Base-by-base conservation (phyloP, 805 yeast genomes). In the Blastobotrys mokoenaii region DNA sequence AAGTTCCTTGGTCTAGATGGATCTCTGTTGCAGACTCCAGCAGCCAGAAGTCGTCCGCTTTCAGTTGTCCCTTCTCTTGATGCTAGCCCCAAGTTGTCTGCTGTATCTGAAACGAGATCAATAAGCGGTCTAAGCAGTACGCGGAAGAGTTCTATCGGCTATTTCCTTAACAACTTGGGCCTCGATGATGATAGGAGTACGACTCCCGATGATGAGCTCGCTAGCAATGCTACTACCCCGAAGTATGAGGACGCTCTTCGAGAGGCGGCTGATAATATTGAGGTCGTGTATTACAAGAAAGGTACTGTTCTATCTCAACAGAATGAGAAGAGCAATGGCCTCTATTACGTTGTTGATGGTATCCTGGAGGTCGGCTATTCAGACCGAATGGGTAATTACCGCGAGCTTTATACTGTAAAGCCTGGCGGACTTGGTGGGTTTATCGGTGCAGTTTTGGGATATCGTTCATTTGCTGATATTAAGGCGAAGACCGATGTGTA, bases 371-470 rank as follows among this genome's bases (percentile, higher is more conserved):
- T 87, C 0, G 66, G 70, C 5, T 73, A 73, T 52, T 58, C 61
- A n/a, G 73, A 70, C 39, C 50, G 55, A 43, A 44, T 49, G 44
- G 40, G 44, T 17, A 46, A 37, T 14, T 49, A 49, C 35, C 40
- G 51, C 7, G 51, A 51, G 5, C 54, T 85, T 1, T 81, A 80
- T 53, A 72, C 79, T 0, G 79, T 87, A 1, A 65, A 72, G 12
- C 70, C 81, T 1, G 97, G 97, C 5, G 93, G 93, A 3, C 62
- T 90, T 12, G 94, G 90, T 0, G 97, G 97, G 0, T 90, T 85
- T 58, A 61, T 90, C 40, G 86, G 95, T 3, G 75, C 94, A 0
- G 62, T 89, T 12, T 73, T 88, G 8, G 93, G 95, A 0, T 78
- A 82, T 50, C 77, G 80, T 47, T 85, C 97, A 0, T 77, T 87